Base-by-base conservation (phyloP, 148 eudicot species). In the Vaccinium myrtillus region DNA sequence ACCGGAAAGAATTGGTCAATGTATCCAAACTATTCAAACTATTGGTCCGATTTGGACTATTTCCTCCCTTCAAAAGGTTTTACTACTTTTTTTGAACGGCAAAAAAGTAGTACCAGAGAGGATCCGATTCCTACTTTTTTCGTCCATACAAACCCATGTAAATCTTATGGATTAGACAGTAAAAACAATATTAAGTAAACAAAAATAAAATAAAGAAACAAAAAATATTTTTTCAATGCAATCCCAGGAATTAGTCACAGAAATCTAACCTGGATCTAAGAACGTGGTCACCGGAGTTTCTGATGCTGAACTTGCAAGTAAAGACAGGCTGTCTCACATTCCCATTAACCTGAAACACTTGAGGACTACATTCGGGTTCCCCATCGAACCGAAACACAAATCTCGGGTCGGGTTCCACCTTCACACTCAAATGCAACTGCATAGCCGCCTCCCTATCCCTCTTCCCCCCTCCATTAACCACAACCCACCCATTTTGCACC, bases 281-380 rank as follows among this genome's bases (percentile, higher is more conserved):
- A 79, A 83, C 86, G 48, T 89, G 86, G 2, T 93, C 99, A 19
- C 90, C 90, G 71, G 91, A 81, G 32, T 87, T 92, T 74, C 97
- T 88, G 84, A 91, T 91, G 51, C 99, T 83, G 85, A 97, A 94
- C 81, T 93, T 94, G 91, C 98, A 95, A 73, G 98, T 90, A 51
- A 97, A 97, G 84, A 95, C 98, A 21, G 98, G 98, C 81, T 97
- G 99, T 77, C 88, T 82, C 56, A 89, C 87, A 85, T 87, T 93
- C 75, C 98, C 98, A 84, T 95, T 93, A 5, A 95, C 94, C 84
- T 94, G 98, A 89, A 94, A 95, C 7, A 97, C 95, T 74, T 97
- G 99, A 2, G 99, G 99, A 69, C 98, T 94, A 58, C 99, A 94
- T 84, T 95, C 98, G 1, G 99, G 98, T 54, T 95, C 97, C 1